phyloP scores from a whole-genome alignment of 345 rosid species.

The Salix exigua region DNA sequence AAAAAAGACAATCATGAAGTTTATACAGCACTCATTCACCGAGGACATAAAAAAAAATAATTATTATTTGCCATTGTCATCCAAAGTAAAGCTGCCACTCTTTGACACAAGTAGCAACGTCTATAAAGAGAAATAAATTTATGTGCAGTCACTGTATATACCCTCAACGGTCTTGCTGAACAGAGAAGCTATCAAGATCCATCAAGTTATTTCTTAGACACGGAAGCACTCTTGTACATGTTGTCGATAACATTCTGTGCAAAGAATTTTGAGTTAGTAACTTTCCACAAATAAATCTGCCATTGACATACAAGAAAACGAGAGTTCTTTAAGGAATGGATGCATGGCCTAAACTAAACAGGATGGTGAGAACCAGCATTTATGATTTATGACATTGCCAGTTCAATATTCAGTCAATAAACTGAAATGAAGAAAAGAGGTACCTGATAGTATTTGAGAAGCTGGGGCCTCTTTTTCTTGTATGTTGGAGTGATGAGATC shows the following conservation, averaged over 20 bases:
- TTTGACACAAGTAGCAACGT: not conserved
- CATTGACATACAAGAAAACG: not conserved
- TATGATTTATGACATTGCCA: not conserved
- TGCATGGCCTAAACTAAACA: not conserved
- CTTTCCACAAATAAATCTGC: not conserved
- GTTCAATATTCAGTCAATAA: not conserved
- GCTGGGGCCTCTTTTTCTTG: constrained; percentile 93
- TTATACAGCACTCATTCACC: not conserved
- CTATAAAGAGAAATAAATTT: not conserved
- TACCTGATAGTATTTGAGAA: constrained; percentile 83
- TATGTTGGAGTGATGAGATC: constrained; percentile 91
- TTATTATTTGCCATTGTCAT: not conserved
- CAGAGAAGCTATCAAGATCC: not conserved
- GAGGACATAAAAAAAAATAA: not conserved
- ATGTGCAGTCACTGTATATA: constrained; percentile 16
- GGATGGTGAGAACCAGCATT: not conserved
- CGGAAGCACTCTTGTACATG: constrained; percentile 59
- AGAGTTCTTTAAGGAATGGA: not conserved
- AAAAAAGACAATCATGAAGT: not conserved
- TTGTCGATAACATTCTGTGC: constrained; percentile 57
- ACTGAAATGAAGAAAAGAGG: not conserved
- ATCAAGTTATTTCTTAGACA: constrained; percentile 9
- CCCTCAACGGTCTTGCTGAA: not conserved
- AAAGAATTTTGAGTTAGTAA: constrained; percentile 1
- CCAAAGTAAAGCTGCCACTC: not conserved